Percentiles rank a stretch among this genome's conserved stretches.
These are phyloP conservation scores for Sorghum bicolor DNA, from an alignment of 176 grass and related monocot genomes.

Conservation along the genomic window Sorghum_bicolor_NCBIv3 NC_012870.2:53019501-53020000, in stretches of 20 bases:
- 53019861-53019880: too few relatives aligned
- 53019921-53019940: too few relatives aligned
- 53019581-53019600: slow-evolving; percentile 44
- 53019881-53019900: background rate
- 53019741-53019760: background rate
- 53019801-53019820: slow-evolving; percentile 54
- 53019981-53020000: too few relatives aligned
- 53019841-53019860: slow-evolving; percentile 15
- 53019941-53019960: too few relatives aligned
- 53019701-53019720: too few relatives aligned
- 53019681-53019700: slow-evolving; percentile 36
- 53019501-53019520: background rate
- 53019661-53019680: background rate
- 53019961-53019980: too few relatives aligned
- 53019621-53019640: slow-evolving; percentile 42
- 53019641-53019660: slow-evolving; percentile 22
- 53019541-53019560: slow-evolving; percentile 35
- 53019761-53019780: background rate
- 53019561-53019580: slow-evolving; percentile 20
- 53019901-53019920: background rate
- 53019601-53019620: slow-evolving; percentile 42
- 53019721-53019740: too few relatives aligned
- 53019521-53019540: slow-evolving; percentile 45
- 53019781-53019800: slow-evolving; percentile 35
- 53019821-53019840: slow-evolving; percentile 54